These are phyloP conservation scores for Lepiota brunneoincarnata DNA, from an alignment of 768 basidiomycete genomes.

Conservation along the genomic window DNA sequence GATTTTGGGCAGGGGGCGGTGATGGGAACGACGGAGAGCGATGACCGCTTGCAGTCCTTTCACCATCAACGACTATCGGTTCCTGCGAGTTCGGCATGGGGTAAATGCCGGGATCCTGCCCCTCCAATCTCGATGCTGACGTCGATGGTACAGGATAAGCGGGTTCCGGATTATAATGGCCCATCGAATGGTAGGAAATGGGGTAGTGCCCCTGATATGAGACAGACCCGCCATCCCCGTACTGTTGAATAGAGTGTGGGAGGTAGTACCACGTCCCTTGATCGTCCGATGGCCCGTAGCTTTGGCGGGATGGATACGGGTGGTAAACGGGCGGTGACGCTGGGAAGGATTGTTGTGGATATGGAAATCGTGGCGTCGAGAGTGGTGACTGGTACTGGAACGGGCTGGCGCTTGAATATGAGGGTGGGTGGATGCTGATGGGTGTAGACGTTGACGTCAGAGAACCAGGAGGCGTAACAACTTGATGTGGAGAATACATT, in stretches of 20 bases:
- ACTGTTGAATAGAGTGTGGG: slow-evolving; percentile 25
- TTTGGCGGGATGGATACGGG: slow-evolving; percentile 23
- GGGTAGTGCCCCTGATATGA: slow-evolving; percentile 32
- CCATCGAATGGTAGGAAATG: slow-evolving; percentile 24
- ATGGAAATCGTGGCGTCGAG: slow-evolving; percentile 31
- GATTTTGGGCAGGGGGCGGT: slow-evolving; percentile 8
- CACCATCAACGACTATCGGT: not conserved
- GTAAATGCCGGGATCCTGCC: slow-evolving; percentile 15
- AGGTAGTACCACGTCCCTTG: slow-evolving; percentile 56
- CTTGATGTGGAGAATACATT: slow-evolving; percentile 19
- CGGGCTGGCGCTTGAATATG: slow-evolving; percentile 22
- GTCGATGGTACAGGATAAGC: slow-evolving; percentile 14
- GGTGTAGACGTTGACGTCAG: slow-evolving; percentile 20
- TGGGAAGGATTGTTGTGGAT: slow-evolving; percentile 33
- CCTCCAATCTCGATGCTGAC: slow-evolving; percentile 19
- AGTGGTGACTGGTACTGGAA: slow-evolving; percentile 31
- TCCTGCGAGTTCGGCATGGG: slow-evolving; percentile 5
- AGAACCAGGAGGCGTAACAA: not conserved
- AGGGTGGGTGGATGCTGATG: slow-evolving; percentile 22
- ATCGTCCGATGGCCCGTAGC: slow-evolving; percentile 18
- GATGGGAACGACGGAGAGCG: slow-evolving; percentile 2
- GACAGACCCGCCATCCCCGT: slow-evolving; percentile 19
- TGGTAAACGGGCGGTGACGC: slow-evolving; percentile 34
- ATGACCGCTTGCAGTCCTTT: slow-evolving; percentile 2
- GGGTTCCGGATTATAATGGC: slow-evolving; percentile 21